phyloP scores from a whole-genome alignment of 2,329 filamentous ascomycete genomes.

The Colletotrichum tanaceti region DNA sequence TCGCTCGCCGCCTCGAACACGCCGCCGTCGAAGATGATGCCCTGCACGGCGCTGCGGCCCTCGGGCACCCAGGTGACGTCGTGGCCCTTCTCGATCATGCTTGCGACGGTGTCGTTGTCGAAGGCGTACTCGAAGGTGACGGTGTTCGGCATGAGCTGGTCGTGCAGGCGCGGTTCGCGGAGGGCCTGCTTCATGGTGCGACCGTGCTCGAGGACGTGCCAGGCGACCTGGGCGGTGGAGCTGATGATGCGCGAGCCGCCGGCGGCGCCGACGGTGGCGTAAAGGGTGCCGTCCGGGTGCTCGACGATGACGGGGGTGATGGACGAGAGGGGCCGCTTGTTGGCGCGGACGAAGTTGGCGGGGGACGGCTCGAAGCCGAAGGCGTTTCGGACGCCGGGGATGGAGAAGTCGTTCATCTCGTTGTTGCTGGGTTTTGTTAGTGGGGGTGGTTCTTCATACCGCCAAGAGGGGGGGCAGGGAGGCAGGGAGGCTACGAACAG shows the following conservation, averaged over 20 bases:
- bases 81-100: slow-evolving; percentile 73
- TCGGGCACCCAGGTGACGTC: slow-evolving; percentile 76
- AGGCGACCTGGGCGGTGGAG: slow-evolving; percentile 77
- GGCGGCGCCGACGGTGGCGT: slow-evolving; percentile 78
- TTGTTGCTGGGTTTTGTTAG: slow-evolving; percentile 59
- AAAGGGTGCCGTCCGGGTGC: slow-evolving; percentile 70
- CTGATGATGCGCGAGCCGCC: slow-evolving; percentile 89
- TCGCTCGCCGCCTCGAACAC: slow-evolving; percentile 83
- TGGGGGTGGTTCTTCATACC: neutral
- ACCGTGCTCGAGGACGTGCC: slow-evolving; percentile 75
- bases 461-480: slow-evolving; percentile 14
- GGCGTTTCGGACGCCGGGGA: slow-evolving; percentile 79
- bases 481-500: slow-evolving; percentile 63
- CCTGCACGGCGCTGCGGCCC: slow-evolving; percentile 77
- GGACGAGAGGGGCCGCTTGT: slow-evolving; percentile 85
- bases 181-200: slow-evolving; percentile 72
- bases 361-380: slow-evolving; percentile 87
- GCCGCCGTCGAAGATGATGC: slow-evolving; percentile 70
- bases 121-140: slow-evolving; percentile 77
- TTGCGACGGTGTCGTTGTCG: slow-evolving; percentile 71
- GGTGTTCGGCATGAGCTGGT: slow-evolving; percentile 81
- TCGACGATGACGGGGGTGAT: slow-evolving; percentile 83
- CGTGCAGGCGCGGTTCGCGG: slow-evolving; percentile 76
- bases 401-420: slow-evolving; percentile 85
- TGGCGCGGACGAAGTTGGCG: slow-evolving; percentile 83